phyloP scores from a whole-genome alignment of 371 early-diverging fungal species.

The Gilbertella persicaria region DNA sequence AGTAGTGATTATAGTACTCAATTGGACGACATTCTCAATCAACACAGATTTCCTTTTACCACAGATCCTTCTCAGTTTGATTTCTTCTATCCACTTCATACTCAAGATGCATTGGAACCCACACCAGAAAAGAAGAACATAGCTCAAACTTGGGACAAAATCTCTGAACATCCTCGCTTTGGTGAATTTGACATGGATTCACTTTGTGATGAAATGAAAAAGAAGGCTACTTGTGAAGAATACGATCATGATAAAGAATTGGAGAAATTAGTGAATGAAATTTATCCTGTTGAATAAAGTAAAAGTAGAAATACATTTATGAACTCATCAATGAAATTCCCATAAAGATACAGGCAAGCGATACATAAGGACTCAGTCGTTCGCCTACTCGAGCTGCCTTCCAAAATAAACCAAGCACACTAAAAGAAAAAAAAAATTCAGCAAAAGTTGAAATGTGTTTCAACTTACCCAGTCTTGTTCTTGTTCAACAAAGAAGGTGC shows the following conservation, averaged over 20 bases:
- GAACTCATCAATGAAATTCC: slow-evolving; percentile 64
- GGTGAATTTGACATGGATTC: slow-evolving; percentile 58
- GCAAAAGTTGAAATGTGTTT: background rate
- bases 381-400: slow-evolving; percentile 91
- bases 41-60: slow-evolving; percentile 9
- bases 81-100: slow-evolving; percentile 20
- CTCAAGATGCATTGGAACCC: background rate
- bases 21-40: slow-evolving; percentile 12
- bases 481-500: slow-evolving; percentile 72
- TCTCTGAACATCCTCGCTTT: slow-evolving; percentile 56
- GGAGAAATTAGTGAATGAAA: slow-evolving; percentile 5
- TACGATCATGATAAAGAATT: slow-evolving; percentile 18
- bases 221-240: slow-evolving; percentile 49
- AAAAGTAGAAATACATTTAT: slow-evolving; percentile 13
- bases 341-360: slow-evolving; percentile 83
- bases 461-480: slow-evolving; percentile 65
- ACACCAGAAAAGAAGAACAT: slow-evolving; percentile 32
- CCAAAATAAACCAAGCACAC: slow-evolving; percentile 86
- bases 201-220: slow-evolving; percentile 58
- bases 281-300: slow-evolving; percentile 14
- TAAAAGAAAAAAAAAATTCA: slow-evolving; percentile 11
- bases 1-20: slow-evolving; percentile 5
- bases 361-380: slow-evolving; percentile 85
- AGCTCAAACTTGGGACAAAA: slow-evolving; percentile 56
- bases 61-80: slow-evolving; percentile 28